phyloP scores from a whole-genome alignment of 345 rosid species.

The Eucalyptus decipiens region DNA sequence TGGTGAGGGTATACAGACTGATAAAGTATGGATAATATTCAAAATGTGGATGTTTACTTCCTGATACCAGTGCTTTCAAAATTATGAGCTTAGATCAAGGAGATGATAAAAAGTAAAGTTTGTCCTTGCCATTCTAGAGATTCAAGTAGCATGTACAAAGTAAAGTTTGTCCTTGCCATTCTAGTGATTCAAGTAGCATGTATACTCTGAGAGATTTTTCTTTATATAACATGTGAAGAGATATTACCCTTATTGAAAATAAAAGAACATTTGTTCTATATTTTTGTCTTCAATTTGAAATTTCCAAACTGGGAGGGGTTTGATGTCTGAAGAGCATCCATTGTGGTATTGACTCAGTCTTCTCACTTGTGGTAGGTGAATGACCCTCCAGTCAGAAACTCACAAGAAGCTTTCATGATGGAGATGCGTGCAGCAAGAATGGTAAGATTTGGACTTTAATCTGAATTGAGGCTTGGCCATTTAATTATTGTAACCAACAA shows the following conservation, averaged over 20 bases:
- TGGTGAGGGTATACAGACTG: not conserved
- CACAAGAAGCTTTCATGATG: slow-evolving; percentile 91
- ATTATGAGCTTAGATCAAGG: not conserved
- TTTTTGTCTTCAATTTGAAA: not conserved
- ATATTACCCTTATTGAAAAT: not conserved
- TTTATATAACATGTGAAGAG: not conserved
- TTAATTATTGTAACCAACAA: not conserved
- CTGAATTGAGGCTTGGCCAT: not conserved
- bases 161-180: too few relatives aligned
- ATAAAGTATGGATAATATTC: not conserved
- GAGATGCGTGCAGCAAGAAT: slow-evolving; percentile 95
- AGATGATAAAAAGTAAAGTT: not conserved
- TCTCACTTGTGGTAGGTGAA: slow-evolving; percentile 27
- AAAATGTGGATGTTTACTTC: not conserved
- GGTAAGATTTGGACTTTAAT: slow-evolving; percentile 17
- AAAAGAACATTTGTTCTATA: not conserved
- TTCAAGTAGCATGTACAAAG: not conserved
- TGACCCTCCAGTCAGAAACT: slow-evolving; percentile 69
- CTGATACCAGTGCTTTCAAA: not conserved
- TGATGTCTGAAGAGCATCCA: not conserved
- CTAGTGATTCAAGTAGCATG: not conserved
- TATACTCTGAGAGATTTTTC: not conserved
- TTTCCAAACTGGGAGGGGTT: not conserved
- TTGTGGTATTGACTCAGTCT: not conserved
- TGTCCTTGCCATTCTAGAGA: not conserved